These are phyloP conservation scores for Lipomyces kockii DNA, from an alignment of 805 yeast genomes.

Conservation along the genomic window DNA sequence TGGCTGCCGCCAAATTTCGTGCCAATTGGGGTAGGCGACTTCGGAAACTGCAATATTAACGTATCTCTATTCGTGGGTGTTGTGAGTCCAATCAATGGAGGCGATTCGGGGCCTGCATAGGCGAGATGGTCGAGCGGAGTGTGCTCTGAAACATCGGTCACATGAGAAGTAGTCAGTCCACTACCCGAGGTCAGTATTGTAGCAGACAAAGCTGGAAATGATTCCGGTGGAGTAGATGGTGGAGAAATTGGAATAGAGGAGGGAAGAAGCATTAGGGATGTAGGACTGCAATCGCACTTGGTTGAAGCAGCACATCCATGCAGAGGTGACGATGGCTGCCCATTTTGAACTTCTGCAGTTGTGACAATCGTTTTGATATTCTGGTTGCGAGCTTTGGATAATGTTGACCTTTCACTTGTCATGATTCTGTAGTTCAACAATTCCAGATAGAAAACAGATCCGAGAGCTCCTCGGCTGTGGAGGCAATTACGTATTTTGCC, in stretches of 20 bases:
- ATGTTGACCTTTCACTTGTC: background rate
- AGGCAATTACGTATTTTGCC: background rate
- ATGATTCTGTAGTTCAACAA: background rate
- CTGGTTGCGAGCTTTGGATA: background rate
- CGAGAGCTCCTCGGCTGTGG: background rate
- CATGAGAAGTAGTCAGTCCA: background rate
- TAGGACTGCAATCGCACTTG: background rate
- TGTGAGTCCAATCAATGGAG: constrained; percentile 25
- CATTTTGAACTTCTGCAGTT: background rate
- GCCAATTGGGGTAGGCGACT: constrained; percentile 23
- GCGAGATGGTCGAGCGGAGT: background rate
- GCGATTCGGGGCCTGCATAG: constrained; percentile 16
- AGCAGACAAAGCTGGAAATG: background rate
- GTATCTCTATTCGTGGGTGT: constrained; percentile 16
- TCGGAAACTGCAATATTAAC: constrained; percentile 6
- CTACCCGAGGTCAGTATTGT: background rate
- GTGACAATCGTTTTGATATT: background rate
- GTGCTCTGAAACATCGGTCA: background rate
- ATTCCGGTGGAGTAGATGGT: background rate
- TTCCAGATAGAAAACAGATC: background rate
- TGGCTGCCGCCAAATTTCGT: background rate
- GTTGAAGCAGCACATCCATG: no score
- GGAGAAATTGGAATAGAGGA: background rate
- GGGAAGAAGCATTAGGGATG: background rate
- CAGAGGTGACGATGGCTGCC: no score